phyloP scores from a whole-genome alignment of 2,329 filamentous ascomycete genomes.

The Diaporthe citri region DNA sequence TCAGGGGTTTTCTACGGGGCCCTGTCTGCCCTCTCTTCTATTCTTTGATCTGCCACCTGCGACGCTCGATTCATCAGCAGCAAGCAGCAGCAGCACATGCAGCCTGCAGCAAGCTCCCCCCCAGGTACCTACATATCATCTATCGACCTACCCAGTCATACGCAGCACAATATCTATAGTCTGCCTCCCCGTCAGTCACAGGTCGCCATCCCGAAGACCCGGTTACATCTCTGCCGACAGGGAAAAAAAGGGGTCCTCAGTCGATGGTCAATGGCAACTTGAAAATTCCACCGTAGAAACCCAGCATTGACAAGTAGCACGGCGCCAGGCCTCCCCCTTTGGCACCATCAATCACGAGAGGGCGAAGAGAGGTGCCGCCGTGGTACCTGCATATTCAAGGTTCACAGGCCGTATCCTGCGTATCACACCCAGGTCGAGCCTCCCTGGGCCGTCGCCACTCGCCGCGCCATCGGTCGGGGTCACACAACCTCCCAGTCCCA shows the following conservation, averaged over 20 bases:
- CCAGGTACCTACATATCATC: conserved; percentile 7
- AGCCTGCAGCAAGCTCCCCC: conserved; percentile 9
- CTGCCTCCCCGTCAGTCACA: conserved; percentile 17
- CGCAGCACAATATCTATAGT: conserved; percentile 15
- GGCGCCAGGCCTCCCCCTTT: not conserved
- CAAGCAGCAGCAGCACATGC: not conserved
- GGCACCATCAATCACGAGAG: conserved; percentile 4
- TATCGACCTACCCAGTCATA: not conserved
- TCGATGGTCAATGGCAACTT: conserved; percentile 3
- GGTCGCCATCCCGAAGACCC: not conserved
- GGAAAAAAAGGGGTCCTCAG: conserved; percentile 18
- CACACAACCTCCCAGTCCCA: conserved; percentile 21
- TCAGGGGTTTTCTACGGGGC: not conserved
- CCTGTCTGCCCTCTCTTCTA: conserved; percentile 7
- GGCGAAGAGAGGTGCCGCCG: conserved; percentile 6
- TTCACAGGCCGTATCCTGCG: conserved; percentile 31
- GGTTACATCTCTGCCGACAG: conserved; percentile 1
- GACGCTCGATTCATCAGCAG: conserved; percentile 17
- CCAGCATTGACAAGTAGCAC: conserved; percentile 13
- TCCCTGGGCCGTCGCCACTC: conserved; percentile 31
- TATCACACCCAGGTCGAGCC: conserved; percentile 31
- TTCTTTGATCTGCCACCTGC: conserved; percentile 22
- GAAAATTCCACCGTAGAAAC: not conserved
- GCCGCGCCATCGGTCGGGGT: conserved; percentile 13
- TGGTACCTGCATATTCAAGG: conserved; percentile 33